Percentiles rank a stretch among this genome's conserved stretches.
Evolutionary conservation across 208 protist species (phyloP).

Genomic region (Trypanosoma scelopori): DNA sequence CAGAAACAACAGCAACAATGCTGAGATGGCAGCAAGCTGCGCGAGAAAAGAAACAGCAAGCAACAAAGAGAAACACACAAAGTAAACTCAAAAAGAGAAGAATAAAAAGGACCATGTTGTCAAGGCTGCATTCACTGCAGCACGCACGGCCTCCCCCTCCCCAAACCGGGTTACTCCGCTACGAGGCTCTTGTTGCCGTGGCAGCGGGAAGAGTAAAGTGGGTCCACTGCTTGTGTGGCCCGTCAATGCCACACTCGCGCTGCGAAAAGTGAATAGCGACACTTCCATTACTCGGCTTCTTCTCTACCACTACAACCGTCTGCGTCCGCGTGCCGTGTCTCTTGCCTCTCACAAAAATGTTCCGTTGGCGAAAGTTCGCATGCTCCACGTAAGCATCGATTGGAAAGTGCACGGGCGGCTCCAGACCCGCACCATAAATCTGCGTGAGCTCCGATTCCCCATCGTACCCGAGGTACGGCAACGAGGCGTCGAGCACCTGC

Average conservation of each 20-base stretch:
- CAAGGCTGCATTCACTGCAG: too few species aligned
- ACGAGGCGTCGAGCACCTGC: slow-evolving; percentile 30
- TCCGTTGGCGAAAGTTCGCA: slow-evolving; percentile 38
- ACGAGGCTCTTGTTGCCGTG: background rate
- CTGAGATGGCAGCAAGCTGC: too few species aligned
- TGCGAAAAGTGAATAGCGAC: slow-evolving; percentile 46
- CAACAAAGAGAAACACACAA: too few species aligned
- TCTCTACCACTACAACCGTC: slow-evolving; percentile 58
- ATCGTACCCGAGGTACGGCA: slow-evolving; percentile 40
- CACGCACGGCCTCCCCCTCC: background rate
- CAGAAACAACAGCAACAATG: too few species aligned
- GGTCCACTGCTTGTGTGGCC: slow-evolving; percentile 18
- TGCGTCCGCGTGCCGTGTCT: slow-evolving; percentile 51
- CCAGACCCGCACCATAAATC: slow-evolving; percentile 7
- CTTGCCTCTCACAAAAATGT: slow-evolving; percentile 35
- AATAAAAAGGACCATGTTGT: too few species aligned
- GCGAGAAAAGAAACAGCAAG: too few species aligned
- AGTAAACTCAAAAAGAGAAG: too few species aligned
- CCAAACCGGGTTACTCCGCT: background rate
- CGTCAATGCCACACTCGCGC: slow-evolving; percentile 22
- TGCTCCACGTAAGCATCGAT: slow-evolving; percentile 21
- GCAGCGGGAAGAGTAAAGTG: slow-evolving; percentile 26
- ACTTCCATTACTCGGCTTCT: slow-evolving; percentile 3
- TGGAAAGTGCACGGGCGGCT: slow-evolving; percentile 13
- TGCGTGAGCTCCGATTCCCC: slow-evolving; percentile 25